Base-by-base conservation (phyloP, 176 grass and related monocot species). In the Alopecurus myosuroides region DNA sequence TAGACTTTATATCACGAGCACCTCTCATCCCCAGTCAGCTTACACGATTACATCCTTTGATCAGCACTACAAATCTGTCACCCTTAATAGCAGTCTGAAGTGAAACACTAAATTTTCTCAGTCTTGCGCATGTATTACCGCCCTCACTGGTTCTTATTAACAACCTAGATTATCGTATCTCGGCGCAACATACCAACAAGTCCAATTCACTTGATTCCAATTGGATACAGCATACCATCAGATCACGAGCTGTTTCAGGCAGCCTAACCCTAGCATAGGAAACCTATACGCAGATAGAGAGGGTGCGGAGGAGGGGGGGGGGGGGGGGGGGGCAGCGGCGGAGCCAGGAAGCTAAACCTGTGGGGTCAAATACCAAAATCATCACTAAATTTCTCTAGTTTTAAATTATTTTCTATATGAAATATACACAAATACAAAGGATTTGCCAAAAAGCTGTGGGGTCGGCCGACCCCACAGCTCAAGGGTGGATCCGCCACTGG, bases 251-350 rank as follows among this genome's bases (percentile, higher is more conserved):
- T 33, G 50, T 23, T 45, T 46, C 1, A 57, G n/a, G n/a, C n/a
- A n/a, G 2, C 48, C 57, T 19, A 91, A 85, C 77, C 85, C 82
- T 91, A 88, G 82, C 8, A 30, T 0, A 26, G 36, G 13, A 25
- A 45, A 34, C 73, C 9, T 10, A 77, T 19, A 64, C 14, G 18
- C 4, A 28, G 14, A 1, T n/a, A n/a, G 41, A 66, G 29, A 42
- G 33, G 41, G 10, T 0, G 3, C 35, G 19, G 39, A 5, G 14
- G 30, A 13, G 6, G 22, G 6, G 5, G 7, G 17, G 18, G n/a
- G n/a, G n/a, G n/a, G n/a, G n/a, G n/a, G n/a, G n/a, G n/a, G n/a
- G n/a, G n/a, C n/a, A n/a, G n/a, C n/a, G n/a, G n/a, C n/a, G n/a
- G n/a, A n/a, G n/a, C n/a, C n/a, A n/a, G n/a, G n/a, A n/a, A n/a